Percentiles rank a stretch among this genome's conserved stretches.
Conservation (phyloP, 148 eudicot genomes). For the Linanthus parryae region DNA sequence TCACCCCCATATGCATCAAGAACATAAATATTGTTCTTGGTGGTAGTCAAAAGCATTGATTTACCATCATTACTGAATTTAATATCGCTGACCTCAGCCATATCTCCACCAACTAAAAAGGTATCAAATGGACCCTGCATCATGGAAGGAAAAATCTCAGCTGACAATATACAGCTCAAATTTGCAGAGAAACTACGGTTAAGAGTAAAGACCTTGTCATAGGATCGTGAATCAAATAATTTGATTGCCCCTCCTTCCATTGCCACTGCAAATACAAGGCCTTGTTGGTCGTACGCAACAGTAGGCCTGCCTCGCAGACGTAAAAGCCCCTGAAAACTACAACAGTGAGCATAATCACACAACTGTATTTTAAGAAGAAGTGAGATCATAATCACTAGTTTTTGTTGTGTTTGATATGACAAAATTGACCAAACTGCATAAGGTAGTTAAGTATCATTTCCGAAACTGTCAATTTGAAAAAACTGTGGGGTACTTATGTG, state of each 20-base stretch:
- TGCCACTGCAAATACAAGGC: constrained; percentile 98
- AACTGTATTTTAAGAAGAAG: neutral
- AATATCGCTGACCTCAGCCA: constrained; percentile 93
- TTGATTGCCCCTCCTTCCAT: constrained; percentile 99
- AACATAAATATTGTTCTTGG: constrained; percentile 69
- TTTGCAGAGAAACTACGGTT: neutral
- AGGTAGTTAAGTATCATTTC: too few relatives aligned
- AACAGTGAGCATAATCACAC: constrained; percentile 25
- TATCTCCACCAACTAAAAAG: constrained; percentile 97
- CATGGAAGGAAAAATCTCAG: neutral
- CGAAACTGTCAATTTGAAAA: too few relatives aligned
- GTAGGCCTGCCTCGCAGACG: constrained; percentile 88
- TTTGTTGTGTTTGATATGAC: too few relatives aligned
- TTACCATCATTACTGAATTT: constrained; percentile 99
- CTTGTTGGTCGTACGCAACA: constrained; percentile 99
- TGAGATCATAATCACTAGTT: too few relatives aligned
- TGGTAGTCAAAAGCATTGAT: constrained; percentile 94
- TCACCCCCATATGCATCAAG: constrained; percentile 96
- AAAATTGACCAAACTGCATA: too few relatives aligned
- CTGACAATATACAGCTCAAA: neutral
- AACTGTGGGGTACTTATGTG: too few relatives aligned
- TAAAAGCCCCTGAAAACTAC: constrained; percentile 71
- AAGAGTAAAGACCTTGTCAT: constrained; percentile 64
- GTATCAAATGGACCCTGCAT: constrained; percentile 97
- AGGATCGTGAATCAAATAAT: constrained; percentile 91